Evolutionary conservation across 2,329 filamentous ascomycete genomes (phyloP).

Genomic region (Pestalotiopsis sp.): DNA sequence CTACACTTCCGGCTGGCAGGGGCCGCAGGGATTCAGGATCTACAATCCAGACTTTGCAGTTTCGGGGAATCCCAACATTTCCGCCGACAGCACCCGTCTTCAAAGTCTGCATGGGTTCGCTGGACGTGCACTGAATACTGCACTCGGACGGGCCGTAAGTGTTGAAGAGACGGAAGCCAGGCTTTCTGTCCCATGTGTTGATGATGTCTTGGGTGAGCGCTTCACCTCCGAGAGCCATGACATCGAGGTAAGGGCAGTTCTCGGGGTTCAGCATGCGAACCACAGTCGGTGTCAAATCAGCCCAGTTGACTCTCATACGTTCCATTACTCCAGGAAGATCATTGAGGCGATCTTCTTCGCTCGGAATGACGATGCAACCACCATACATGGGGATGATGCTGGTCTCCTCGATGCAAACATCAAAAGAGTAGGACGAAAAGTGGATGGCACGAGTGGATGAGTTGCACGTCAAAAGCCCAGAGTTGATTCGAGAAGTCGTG

Average conservation of each 20-base stretch:
- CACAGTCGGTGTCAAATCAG: conserved; percentile 32
- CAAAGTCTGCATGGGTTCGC: neutral
- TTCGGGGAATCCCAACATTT: conserved; percentile 1
- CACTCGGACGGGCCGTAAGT: conserved; percentile 3
- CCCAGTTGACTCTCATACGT: conserved; percentile 21
- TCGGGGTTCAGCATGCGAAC: conserved; percentile 26
- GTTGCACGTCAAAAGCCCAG: neutral
- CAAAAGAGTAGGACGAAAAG: conserved; percentile 39
- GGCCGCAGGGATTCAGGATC: neutral
- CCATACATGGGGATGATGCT: conserved; percentile 40
- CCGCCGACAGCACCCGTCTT: neutral
- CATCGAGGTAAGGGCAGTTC: conserved; percentile 25
- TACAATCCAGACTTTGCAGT: conserved; percentile 1
- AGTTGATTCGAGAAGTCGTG: conserved; percentile 1
- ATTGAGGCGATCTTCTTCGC: conserved; percentile 36
- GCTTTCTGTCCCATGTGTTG: neutral
- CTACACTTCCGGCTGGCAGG: conserved; percentile 1
- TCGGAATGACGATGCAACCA: conserved; percentile 41
- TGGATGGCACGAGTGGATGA: conserved; percentile 19
- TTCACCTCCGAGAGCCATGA: conserved; percentile 29
- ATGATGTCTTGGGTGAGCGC: conserved; percentile 18
- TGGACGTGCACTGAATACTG: neutral
- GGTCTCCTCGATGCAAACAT: conserved; percentile 39
- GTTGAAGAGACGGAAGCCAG: conserved; percentile 6
- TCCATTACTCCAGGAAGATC: conserved; percentile 33